Evolutionary conservation across 2,329 filamentous ascomycete species (phyloP).

Genomic region (Orbilia javanica): DNA sequence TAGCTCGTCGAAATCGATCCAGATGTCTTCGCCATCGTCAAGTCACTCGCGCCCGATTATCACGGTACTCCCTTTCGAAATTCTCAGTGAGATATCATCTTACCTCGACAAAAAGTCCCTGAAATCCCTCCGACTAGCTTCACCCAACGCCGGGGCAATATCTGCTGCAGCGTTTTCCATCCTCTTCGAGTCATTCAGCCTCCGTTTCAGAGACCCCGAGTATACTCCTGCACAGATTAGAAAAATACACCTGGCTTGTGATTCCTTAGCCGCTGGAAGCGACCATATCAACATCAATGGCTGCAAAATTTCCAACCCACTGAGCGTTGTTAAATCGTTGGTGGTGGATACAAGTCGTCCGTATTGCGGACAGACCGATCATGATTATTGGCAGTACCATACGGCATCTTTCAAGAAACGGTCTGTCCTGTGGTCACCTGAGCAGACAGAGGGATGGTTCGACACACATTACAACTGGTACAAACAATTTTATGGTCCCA

Average conservation of each 20-base stretch:
- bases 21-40: neutral
- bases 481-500: neutral
- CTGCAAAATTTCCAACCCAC: neutral
- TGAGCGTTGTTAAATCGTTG: neutral
- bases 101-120: neutral
- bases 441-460: neutral
- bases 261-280: neutral
- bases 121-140: conserved; percentile 8
- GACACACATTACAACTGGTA: neutral
- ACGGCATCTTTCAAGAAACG: neutral
- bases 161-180: neutral
- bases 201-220: neutral
- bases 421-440: neutral
- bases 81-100: neutral
- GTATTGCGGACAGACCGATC: neutral
- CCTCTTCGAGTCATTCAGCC: neutral
- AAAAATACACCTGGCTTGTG: neutral
- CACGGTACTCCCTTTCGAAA: neutral
- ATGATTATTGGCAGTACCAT: neutral
- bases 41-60: neutral
- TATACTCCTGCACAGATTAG: neutral
- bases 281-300: neutral
- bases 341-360: neutral
- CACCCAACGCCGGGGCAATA: neutral
- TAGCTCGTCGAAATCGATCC: neutral